phyloP scores from a whole-genome alignment of 1,139 yeast genomes.

The Kodamaea suecica region DNA sequence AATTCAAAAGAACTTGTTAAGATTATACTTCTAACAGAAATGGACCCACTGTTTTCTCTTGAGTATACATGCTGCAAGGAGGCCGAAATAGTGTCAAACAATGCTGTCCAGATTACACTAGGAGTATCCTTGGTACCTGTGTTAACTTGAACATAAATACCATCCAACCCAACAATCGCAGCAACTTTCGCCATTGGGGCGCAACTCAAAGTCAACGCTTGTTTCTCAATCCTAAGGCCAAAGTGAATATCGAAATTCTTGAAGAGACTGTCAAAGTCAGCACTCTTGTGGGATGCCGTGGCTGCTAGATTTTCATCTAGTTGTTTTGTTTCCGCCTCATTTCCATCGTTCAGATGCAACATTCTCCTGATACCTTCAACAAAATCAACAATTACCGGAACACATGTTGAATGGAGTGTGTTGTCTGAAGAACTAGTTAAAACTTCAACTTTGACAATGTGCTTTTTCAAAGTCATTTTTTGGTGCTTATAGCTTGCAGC shows the following conservation, averaged over 20 bases:
- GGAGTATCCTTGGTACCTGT: slow-evolving; percentile 45
- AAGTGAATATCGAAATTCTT: slow-evolving; percentile 60
- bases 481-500: slow-evolving; percentile 35
- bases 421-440: slow-evolving; percentile 73
- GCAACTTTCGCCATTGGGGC: slow-evolving; percentile 92
- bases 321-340: slow-evolving; percentile 8
- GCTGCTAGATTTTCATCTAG: slow-evolving; percentile 1
- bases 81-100: slow-evolving; percentile 54
- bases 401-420: slow-evolving; percentile 65
- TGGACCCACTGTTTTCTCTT: slow-evolving; percentile 79
- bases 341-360: slow-evolving; percentile 21
- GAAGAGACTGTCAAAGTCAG: slow-evolving; percentile 38
- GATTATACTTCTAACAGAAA: slow-evolving; percentile 52
- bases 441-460: slow-evolving; percentile 51
- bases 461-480: slow-evolving; percentile 31
- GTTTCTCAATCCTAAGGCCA: slow-evolving; percentile 66
- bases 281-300: background rate
- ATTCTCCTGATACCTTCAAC: slow-evolving; percentile 42
- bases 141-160: slow-evolving; percentile 56
- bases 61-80: slow-evolving; percentile 89
- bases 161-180: slow-evolving; percentile 72
- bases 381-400: slow-evolving; percentile 70
- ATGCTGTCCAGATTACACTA: slow-evolving; percentile 42
- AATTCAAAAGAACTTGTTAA: slow-evolving; percentile 39
- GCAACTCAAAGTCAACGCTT: slow-evolving; percentile 75